phyloP scores from a whole-genome alignment of 2,329 filamentous ascomycete species.

The Fusarium burgessii region DNA sequence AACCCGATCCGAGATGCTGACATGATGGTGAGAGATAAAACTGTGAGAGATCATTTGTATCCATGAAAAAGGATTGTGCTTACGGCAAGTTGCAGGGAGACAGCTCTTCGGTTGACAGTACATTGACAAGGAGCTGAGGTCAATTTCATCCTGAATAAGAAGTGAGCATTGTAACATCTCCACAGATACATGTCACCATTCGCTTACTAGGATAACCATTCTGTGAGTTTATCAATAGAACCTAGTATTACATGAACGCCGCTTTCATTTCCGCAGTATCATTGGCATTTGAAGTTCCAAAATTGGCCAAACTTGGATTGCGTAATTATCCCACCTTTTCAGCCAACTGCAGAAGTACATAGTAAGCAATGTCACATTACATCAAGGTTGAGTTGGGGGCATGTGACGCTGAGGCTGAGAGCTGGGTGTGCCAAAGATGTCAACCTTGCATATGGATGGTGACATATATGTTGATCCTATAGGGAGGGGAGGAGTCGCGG shows the following conservation, averaged over 20 bases:
- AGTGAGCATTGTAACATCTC: accelerated
- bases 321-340: not conserved
- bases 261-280: not conserved
- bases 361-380: slow-evolving; percentile 8
- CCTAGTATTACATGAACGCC: not conserved
- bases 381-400: not conserved
- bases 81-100: not conserved
- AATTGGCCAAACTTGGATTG: not conserved
- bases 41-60: accelerated
- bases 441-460: slow-evolving; percentile 1
- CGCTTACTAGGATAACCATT: accelerated
- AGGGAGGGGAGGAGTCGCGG: not conserved
- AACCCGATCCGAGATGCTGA: not conserved
- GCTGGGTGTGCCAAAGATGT: not conserved
- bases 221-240: accelerated
- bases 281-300: not conserved
- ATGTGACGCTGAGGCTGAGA: not conserved
- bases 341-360: not conserved
- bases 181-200: no score
- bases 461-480: not conserved
- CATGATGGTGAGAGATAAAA: not conserved
- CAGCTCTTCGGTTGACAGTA: not conserved
- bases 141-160: accelerated
- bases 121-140: no score
- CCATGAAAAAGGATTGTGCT: not conserved